Base-by-base conservation (phyloP, 78 protist genomes). In the Isochrysis galbana region DNA sequence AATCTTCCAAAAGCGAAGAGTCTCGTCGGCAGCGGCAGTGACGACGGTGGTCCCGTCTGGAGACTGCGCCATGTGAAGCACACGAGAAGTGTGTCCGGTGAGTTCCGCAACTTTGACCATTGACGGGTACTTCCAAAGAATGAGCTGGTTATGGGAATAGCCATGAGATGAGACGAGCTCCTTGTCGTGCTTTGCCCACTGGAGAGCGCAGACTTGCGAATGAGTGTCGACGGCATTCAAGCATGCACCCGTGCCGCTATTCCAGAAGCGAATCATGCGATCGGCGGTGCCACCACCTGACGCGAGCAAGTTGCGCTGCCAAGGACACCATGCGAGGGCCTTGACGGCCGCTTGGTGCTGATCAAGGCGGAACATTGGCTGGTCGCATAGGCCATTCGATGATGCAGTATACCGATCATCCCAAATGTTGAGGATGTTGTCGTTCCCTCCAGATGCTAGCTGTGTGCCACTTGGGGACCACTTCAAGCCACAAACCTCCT, bases 231-330 rank as follows among this genome's bases (percentile, higher is more conserved):
- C 94, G 45, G 89, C 26, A 89, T 96, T 92, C 44, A 96, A 46
- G 69, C 96, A 94, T 19, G 61, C 94, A 46, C 99, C 99, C 7
- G 96, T 96, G n/a, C 87, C 3, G 39, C 98, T 96, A 97, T 99
- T 98, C 99, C 99, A 98, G 97, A 99, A 97, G 38, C 98, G 95
- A 88, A 99, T 97, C 95, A 90, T 91, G 44, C 98, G 95, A 72
- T 99, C 99, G 21, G 99, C 99, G 0, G 99, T 98, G 42, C 99
- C 99, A 36, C 99, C 99, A 34, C 99, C 99, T 23, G 99, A 90
- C 26, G 99, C 99, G 19, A 99, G 96, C 29, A 98, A 96, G 92
- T 95, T 97, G 1, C 32, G 25, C 88, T 97, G 98, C 95, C 93
- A 95, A 45, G 99, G 99, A 92, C 97, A 96, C 99, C 99, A 99